Conservation (phyloP, 1,139 yeast genomes). For the Yamadazyma sp. region DNA sequence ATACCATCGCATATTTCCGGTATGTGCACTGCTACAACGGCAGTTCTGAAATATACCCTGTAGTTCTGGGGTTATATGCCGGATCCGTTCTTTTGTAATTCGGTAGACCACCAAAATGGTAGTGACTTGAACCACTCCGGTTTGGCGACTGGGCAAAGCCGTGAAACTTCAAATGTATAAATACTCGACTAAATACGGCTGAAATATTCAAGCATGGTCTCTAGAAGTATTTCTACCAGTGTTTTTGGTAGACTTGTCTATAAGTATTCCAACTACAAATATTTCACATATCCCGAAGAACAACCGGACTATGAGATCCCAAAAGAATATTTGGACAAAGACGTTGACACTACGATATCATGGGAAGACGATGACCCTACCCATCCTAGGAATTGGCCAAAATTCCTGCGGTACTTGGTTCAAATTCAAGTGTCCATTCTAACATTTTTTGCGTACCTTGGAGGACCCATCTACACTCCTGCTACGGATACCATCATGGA, state of each 20-base stretch:
- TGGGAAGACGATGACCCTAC: conserved; percentile 29
- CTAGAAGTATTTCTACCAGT: too few relatives aligned
- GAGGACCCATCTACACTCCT: conserved; percentile 31
- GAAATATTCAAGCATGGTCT: too few relatives aligned
- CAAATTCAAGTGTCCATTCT: conserved; percentile 21
- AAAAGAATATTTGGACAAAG: conserved; percentile 23
- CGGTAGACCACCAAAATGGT: too few relatives aligned
- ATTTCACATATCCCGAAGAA: conserved; percentile 33
- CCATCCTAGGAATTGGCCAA: conserved; percentile 33
- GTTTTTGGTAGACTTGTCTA: conserved; percentile 34
- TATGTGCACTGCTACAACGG: too few relatives aligned
- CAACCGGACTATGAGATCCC: conserved; percentile 31
- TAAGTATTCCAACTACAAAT: conserved; percentile 31
- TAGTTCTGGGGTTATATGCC: too few relatives aligned
- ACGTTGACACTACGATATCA: conserved; percentile 2
- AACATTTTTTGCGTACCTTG: conserved; percentile 28
- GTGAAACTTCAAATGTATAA: too few relatives aligned
- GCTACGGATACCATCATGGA: conserved; percentile 34
- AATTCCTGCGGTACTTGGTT: conserved; percentile 23
- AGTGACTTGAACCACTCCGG: too few relatives aligned
- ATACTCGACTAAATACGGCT: too few relatives aligned
- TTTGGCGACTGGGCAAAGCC: too few relatives aligned
- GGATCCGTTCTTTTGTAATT: too few relatives aligned
- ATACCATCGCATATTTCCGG: too few relatives aligned
- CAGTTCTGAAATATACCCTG: too few relatives aligned